Evolutionary conservation across 768 basidiomycete genomes (phyloP), one percentile per base, ranked within the genome.

Genomic region (Auriscalpium orientale): DNA sequence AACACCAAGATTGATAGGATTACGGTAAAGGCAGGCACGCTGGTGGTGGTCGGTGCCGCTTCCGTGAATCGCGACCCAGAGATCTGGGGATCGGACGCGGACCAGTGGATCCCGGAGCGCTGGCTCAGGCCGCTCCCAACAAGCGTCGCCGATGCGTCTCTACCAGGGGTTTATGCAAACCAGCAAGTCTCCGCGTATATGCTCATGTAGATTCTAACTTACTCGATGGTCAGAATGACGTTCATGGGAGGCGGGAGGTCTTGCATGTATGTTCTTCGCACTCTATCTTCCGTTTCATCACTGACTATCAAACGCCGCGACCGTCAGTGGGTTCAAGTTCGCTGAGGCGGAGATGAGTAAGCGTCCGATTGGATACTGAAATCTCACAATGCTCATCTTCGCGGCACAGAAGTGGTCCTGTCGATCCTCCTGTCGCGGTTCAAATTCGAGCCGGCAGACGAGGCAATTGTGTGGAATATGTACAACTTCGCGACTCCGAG

Each of bases 401-500:
- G 7, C 46, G 33, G 18, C 16, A 49, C 59, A 70, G 70, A 70
- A 57, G 63, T 65, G 33, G 58, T 71, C 4, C 65, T 71, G 8
- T 54, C 65, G 8, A 56, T 63, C 22, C 57, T 71, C 9, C 38
- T 71, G 8, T 50, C 58, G 15, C 58, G 59, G 12, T 66, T 68
- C 64, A 58, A 47, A 37, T 68, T 70, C 52, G 62, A 64, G 16
- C 60, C 62, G 8, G 36, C 66, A 4, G 60, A 62, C 33, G 61
- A 62, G 37, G 64, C 64, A 22, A 62, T 71, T 45, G 55, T 60
- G 2, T 71, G 68, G 67, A 67, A 70, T 48, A 62, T 66, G 49
- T 65, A 62, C 20, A 59, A 56, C n/a, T 64, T 69, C 45, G 59
- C 62, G 20, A 68, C 64, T 54, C 70, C 69, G 10, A 65, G 67